Evolutionary conservation across 2,329 filamentous ascomycete genomes (phyloP), one percentile per base, ranked within the genome.

Genomic region (Aspergillus amoenus): DNA sequence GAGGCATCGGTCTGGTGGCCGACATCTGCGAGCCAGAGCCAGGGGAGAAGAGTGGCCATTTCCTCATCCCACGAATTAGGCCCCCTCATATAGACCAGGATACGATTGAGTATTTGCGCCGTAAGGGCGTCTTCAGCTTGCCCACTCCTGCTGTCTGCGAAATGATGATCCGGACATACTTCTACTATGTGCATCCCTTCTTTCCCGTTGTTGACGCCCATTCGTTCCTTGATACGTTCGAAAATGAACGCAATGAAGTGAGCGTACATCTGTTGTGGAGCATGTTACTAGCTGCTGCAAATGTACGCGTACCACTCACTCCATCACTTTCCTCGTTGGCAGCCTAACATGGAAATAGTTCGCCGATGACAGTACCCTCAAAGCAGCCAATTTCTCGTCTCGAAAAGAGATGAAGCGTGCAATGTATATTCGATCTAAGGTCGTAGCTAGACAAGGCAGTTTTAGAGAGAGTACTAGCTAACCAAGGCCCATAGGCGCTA

Each of bases 21-120:
- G 24, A 27, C 24, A 27, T 62, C 90, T 93, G 85, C 17, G 9
- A 18, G 40, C 9, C 18, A 18, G 40, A 42, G 4, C 9, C n/a
- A 18, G 15, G 18, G 7, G 40, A 41, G n/a, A 18, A 17, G 18
- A 43, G 41, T 43, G 41, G 41, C n/a, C 41, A 17, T 11, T 43
- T 43, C n/a, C 41, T 43, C 41, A 18, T 17, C 41, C n/a, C n/a
- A 43, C 18, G 41, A 13, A 43, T 43, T 18, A 12, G 17, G n/a
- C 41, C n/a, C n/a, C 13, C 41, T 43, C 6, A 43, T 21, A 21
- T 21, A 21, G 41, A 43, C 18, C 18, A 21, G 18, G 18, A 21
- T 21, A 27, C 24, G 24, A 27, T 27, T 27, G 24, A 27, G 2
- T 43, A 43, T 1, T 21, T 43, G n/a, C 41, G 18, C 7, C 41